Base-by-base conservation (phyloP, 73 alveolate species). In the Paramecium caudatum region DNA sequence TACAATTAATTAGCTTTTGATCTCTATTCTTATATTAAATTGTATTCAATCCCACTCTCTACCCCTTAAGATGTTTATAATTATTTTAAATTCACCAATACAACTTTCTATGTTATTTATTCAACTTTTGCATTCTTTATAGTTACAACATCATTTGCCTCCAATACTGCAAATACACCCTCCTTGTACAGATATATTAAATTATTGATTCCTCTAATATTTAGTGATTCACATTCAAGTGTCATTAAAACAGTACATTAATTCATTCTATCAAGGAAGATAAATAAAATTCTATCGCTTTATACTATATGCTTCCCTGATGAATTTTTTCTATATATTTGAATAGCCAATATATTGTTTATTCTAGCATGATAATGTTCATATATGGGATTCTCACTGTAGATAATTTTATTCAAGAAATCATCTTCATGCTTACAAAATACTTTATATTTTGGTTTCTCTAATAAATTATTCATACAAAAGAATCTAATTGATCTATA, bases 401-500 rank as follows among this genome's bases (percentile, higher is more conserved):
- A 74, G 7, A 74, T 45, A 0, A 74, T 47, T 12, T 36, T 3
- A 74, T 10, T 43, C 43, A 74, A 21, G 43, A 39, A 74, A 21
- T 74, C 88, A 21, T 74, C 88, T 41, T 74, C 88, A 36, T 45
- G 21, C 21, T 74, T 45, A 43, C 88, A 74, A 43, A 41, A 74
- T n/a, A 74, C 43, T 47, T 74, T 74, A 74, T 74, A 74, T 74
- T 74, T 74, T 19, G 88, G 88, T 12, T 74, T 74, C 21, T 74
- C 88, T 45, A 16, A 74, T 74, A 74, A 74, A 16, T 37, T 74
- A 10, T 74, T 45, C 88, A 74, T 74, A 12, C 49, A 12, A 45
- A 74, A 74, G 68, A 74, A 74, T 74, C 88, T 37, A 2, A 74
- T 45, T 16, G 88, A 74, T 74, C 88, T 74, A 74, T 74, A 74